Base-by-base conservation (phyloP, 495 filamentous ascomycete species). In the Penicillium desertorum region DNA sequence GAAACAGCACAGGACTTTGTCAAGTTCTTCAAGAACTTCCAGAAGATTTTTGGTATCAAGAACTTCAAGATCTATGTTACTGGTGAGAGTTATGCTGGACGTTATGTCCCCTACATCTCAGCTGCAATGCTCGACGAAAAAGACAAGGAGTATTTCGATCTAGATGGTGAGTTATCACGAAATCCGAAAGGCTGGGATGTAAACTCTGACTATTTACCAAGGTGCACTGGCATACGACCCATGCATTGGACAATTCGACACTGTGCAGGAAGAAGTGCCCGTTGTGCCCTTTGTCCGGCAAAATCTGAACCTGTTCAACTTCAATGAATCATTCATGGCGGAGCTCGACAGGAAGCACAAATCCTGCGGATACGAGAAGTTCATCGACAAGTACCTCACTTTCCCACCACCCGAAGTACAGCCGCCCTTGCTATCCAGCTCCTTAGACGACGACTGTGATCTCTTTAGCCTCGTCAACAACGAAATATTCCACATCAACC, bases 21-120 rank as follows among this genome's bases (percentile, higher is more conserved):
- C 6, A 80, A 81, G 51, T 87, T 86, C 71, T 87, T 79, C 67
- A 83, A 82, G 73, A 87, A 86, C 67, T 87, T 83, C 60, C 68
- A 85, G 20, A 68, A 83, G 45, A 78, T 74, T 1, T 88, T 87
- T 55, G 81, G 78, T 5, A 77, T 87, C 56, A 78, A 85, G 58
- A 80, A 80, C 52, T 80, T 73, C 66, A 85, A 83, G 67, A 78
- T 87, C 46, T 86, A 80, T 54, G 75, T 87, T 47, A 81, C 84
- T 3, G 85, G 85, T 9, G 84, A 87, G 63, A 80, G 76, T 52
- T 87, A 85, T 67, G 80, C 76, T 17, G 80, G 79, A 11, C 70
- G 74, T 44, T 84, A 81, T 56, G 80, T 84, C 6, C 79, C 81
- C 0, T 83, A 83, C 51, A 80, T 83, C 48, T 77, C 79, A 7